phyloP scores from a whole-genome alignment of 129 eudicot genomes.

The Centrapalus pauciflorus region DNA sequence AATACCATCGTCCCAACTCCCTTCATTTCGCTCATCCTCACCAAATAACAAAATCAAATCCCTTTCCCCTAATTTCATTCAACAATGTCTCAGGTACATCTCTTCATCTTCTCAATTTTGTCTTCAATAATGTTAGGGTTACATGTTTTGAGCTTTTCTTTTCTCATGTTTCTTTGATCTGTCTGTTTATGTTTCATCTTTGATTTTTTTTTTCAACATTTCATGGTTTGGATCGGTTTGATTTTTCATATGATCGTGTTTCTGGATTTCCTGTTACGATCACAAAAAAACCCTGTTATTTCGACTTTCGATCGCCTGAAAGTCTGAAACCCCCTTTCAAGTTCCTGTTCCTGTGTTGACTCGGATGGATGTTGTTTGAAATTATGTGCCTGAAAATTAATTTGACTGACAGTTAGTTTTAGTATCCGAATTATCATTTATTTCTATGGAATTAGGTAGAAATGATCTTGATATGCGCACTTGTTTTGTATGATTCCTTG shows the following conservation, averaged over 20 bases:
- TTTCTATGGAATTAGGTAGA: not conserved
- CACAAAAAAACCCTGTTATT: not conserved
- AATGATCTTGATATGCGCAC: not conserved
- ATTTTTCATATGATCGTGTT: not conserved
- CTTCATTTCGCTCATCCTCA: constrained; percentile 1
- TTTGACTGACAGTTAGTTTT: too few relatives aligned
- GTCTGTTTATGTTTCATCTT: not conserved
- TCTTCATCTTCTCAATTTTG: not conserved
- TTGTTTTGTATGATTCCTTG: not conserved
- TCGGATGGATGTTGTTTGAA: too few relatives aligned
- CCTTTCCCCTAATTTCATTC: not conserved
- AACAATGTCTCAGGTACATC: constrained; percentile 31
- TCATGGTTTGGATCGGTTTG: not conserved
- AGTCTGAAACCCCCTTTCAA: not conserved
- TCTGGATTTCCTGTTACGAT: not conserved
- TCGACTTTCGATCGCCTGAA: too few relatives aligned
- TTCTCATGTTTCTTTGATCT: constrained; percentile 1
- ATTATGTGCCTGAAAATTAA: too few relatives aligned
- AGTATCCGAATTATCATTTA: not conserved
- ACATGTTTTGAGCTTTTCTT: not conserved
- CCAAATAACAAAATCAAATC: not conserved
- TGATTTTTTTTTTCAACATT: not conserved
- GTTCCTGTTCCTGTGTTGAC: too few relatives aligned
- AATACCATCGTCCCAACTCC: not conserved
- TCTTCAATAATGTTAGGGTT: constrained; percentile 1